Evolutionary conservation across 768 basidiomycete species (phyloP).

Genomic region (Daedaleopsis nitida): DNA sequence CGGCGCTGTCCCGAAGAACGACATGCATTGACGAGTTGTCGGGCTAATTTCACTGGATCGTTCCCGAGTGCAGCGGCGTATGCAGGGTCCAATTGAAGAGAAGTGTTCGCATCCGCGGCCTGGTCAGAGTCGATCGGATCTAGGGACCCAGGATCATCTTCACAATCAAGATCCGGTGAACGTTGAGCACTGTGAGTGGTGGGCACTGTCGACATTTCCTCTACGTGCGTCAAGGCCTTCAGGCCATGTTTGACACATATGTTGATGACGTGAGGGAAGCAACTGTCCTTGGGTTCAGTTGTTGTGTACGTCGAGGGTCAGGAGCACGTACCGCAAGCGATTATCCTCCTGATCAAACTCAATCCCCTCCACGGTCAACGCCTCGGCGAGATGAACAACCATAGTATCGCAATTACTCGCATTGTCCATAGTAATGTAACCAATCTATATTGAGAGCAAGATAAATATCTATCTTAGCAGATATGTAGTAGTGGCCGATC

Average conservation of each 20-base stretch:
- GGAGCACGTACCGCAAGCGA: not conserved
- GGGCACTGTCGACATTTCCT: not conserved
- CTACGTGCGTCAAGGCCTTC: not conserved
- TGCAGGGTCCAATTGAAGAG: not conserved
- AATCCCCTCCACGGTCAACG: not conserved
- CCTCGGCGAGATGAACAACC: not conserved
- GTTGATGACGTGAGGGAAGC: constrained; percentile 3
- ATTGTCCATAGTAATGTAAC: not conserved
- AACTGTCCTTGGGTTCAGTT: not conserved
- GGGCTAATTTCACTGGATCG: not conserved
- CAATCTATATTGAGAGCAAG: not conserved
- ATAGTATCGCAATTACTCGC: not conserved
- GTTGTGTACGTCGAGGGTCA: not conserved
- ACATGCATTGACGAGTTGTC: not conserved
- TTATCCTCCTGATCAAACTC: not conserved
- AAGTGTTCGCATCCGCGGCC: not conserved
- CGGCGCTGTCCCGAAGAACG: constrained; percentile 1
- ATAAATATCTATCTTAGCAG: no score
- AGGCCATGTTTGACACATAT: not conserved
- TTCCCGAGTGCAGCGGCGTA: not conserved
- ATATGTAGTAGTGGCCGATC: no score
- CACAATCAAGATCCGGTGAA: not conserved
- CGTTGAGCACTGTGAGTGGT: not conserved
- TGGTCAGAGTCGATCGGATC: not conserved
- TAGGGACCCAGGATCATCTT: not conserved